Percentiles rank a stretch among this genome's conserved stretches.
These are phyloP conservation scores for Tylopilus plumbeoviolaceoides DNA, from an alignment of 768 basidiomycete genomes.

Conservation along the genomic window DNA sequence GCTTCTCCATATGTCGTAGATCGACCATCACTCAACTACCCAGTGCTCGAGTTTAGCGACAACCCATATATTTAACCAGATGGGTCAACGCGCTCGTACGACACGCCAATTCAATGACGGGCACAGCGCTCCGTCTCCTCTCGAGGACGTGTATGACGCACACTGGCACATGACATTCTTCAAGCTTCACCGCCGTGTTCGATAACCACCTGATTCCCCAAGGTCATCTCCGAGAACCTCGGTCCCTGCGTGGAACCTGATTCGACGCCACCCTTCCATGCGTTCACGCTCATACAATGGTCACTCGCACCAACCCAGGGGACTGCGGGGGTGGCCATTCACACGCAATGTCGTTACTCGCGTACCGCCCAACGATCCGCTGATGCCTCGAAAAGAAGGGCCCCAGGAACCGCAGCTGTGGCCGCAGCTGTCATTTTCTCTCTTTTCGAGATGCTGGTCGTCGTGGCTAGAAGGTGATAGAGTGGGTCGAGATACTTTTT, in stretches of 20 bases:
- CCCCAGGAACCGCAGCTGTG: constrained; percentile 13
- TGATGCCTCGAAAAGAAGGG: not conserved
- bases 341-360: not conserved
- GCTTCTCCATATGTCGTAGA: not conserved
- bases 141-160: not conserved
- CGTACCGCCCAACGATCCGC: not conserved
- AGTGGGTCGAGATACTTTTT: not conserved
- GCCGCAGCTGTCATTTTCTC: not conserved
- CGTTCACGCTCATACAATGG: not conserved
- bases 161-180: no score
- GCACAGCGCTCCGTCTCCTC: not conserved
- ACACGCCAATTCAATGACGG: not conserved
- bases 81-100: not conserved
- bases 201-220: no score
- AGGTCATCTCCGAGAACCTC: constrained; percentile 2
- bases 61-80: not conserved
- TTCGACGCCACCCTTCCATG: not conserved
- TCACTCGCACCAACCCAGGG: not conserved
- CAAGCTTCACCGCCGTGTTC: no score
- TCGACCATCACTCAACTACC: not conserved
- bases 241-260: not conserved
- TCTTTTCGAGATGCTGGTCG: not conserved
- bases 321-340: not conserved
- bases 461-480: constrained; percentile 4
- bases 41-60: not conserved